phyloP scores from a whole-genome alignment of 169 alveolate species.

The Plasmodium gonderi region DNA sequence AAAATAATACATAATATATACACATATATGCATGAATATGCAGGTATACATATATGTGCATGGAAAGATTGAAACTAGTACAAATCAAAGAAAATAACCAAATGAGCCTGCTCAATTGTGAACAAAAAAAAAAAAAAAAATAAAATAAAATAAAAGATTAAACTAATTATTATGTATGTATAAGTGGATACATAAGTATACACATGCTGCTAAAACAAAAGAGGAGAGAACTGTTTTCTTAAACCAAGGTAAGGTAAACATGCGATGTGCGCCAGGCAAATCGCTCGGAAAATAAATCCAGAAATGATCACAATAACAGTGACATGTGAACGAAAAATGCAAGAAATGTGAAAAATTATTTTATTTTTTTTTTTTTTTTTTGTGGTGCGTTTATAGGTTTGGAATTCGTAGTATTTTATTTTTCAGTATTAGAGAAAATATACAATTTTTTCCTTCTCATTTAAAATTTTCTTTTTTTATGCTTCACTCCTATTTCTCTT shows the following conservation, averaged over 20 bases:
- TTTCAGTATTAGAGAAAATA: neutral
- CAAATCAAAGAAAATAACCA: neutral
- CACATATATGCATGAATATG: neutral
- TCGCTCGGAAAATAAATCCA: neutral
- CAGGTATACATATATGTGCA: neutral
- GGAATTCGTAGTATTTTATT: neutral
- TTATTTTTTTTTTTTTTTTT: neutral
- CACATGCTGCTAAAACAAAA: neutral
- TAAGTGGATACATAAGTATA: neutral
- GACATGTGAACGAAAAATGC: neutral
- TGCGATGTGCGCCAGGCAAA: neutral
- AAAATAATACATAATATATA: neutral
- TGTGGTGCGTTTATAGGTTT: neutral
- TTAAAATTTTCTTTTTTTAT: neutral
- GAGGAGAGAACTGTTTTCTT: neutral
- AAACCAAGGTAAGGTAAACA: neutral
- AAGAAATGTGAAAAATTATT: too few relatives aligned
- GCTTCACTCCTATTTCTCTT: neutral
- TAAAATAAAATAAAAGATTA: neutral
- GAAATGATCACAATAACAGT: neutral
- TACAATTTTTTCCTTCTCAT: neutral
- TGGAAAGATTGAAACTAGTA: neutral
- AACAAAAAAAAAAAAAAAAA: neutral
- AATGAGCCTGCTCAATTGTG: neutral
- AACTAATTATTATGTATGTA: neutral